Percentiles rank a stretch among this genome's conserved stretches.
phyloP scores from a whole-genome alignment of 371 early-diverging fungal species.

The Amoeboaphelidium occidentale region DNA sequence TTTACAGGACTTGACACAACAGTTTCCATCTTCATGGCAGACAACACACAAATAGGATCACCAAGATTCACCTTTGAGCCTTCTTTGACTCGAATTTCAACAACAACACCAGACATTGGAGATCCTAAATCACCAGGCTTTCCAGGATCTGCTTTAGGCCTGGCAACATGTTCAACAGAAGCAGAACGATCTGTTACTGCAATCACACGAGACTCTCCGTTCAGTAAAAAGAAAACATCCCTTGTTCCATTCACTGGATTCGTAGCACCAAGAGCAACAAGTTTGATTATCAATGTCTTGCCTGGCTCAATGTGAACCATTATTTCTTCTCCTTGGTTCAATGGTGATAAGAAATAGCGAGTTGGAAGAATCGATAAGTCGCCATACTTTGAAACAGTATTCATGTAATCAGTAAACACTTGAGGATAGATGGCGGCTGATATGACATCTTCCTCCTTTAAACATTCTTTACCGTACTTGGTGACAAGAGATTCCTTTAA shows the following conservation, averaged over 20 bases:
- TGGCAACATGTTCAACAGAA: constrained; percentile 31
- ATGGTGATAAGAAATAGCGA: constrained; percentile 60
- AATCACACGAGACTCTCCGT: constrained; percentile 76
- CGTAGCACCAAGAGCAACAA: constrained; percentile 32
- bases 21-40: constrained; percentile 95
- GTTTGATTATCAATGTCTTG: constrained; percentile 65
- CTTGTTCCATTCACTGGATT: constrained; percentile 42
- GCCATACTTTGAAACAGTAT: constrained; percentile 41
- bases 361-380: constrained; percentile 68
- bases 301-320: constrained; percentile 60
- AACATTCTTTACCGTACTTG: constrained; percentile 32
- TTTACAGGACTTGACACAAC: constrained; percentile 55
- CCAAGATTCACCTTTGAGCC: constrained; percentile 62
- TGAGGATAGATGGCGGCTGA: constrained; percentile 72
- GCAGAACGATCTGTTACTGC: constrained; percentile 16
- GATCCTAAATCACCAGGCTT: constrained; percentile 66
- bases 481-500: constrained; percentile 42
- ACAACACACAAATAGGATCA: constrained; percentile 62
- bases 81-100: constrained; percentile 53
- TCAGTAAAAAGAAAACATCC: constrained; percentile 82
- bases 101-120: constrained; percentile 80
- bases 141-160: constrained; percentile 46
- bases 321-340: constrained; percentile 63
- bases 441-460: constrained; percentile 9
- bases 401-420: constrained; percentile 69